These are phyloP conservation scores for Abortiporus biennis DNA, from an alignment of 1,284 basidiomycete genomes.

Conservation along the genomic window DNA sequence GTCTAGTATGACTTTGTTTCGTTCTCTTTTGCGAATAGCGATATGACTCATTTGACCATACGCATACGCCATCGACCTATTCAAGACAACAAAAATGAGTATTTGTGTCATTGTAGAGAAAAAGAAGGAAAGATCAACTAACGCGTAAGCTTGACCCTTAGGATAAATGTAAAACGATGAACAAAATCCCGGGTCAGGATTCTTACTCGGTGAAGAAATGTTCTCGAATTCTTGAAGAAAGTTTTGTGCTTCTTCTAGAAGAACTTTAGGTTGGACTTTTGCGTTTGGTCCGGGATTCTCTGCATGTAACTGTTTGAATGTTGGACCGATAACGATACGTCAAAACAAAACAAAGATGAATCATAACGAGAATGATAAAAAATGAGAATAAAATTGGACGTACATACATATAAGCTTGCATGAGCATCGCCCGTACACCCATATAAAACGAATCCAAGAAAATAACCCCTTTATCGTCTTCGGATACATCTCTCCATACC, in stretches of 20 bases:
- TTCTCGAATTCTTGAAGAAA: not conserved
- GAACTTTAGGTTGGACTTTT: not conserved
- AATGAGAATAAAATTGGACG: too few relatives aligned
- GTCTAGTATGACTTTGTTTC: too few relatives aligned
- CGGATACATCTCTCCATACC: constrained; percentile 19
- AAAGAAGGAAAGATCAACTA: constrained; percentile 10
- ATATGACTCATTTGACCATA: not conserved
- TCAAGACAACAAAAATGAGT: constrained; percentile 27
- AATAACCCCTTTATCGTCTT: constrained; percentile 22
- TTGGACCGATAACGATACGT: not conserved
- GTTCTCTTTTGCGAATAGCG: too few relatives aligned
- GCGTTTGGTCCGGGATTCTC: not conserved
- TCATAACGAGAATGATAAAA: too few relatives aligned
- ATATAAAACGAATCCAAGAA: constrained; percentile 28
- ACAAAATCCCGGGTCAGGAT: constrained; percentile 21
- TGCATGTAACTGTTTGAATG: not conserved
- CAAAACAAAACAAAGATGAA: too few relatives aligned
- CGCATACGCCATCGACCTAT: constrained; percentile 10
- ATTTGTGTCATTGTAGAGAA: not conserved
- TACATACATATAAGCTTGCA: constrained; percentile 28
- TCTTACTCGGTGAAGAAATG: not conserved
- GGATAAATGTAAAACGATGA: constrained; percentile 32
- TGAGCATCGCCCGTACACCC: constrained; percentile 24
- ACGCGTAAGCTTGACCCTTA: constrained; percentile 31
- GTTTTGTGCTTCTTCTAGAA: not conserved